A percentile compares a stretch with the other conserved stretches of the same genome.
These are phyloP conservation scores for Penicilliopsis zonata DNA, from an alignment of 495 filamentous ascomycete species.

Conservation along the genomic window DNA sequence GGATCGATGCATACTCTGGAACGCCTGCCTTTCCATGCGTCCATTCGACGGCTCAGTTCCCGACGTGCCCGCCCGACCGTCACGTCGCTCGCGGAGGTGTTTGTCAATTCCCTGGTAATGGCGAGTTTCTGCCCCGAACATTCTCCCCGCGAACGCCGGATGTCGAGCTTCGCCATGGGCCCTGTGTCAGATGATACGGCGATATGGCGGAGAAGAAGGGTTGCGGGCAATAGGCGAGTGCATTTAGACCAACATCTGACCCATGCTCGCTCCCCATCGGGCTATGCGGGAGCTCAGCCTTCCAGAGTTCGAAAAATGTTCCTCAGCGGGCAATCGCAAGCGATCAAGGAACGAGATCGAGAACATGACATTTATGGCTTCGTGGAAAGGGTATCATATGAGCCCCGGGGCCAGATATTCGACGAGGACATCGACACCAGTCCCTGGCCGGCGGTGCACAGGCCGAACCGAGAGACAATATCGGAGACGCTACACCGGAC, in stretches of 20 bases:
- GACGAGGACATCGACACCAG: no score
- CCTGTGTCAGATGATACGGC: constrained; percentile 5
- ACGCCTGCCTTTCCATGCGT: constrained; percentile 15
- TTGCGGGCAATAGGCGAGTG: constrained; percentile 5
- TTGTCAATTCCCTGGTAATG: constrained; percentile 52
- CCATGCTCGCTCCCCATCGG: constrained; percentile 8
- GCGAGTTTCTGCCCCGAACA: constrained; percentile 52
- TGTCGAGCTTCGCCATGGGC: constrained; percentile 15
- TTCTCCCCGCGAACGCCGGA: constrained; percentile 20
- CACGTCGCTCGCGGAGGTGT: constrained; percentile 37
- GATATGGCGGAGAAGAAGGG: constrained; percentile 8
- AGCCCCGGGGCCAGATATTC: no score
- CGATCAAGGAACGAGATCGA: constrained; percentile 2
- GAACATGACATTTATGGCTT: not conserved
- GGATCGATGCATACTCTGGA: constrained; percentile 23
- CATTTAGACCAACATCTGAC: constrained; percentile 9
- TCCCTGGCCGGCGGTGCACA: no score
- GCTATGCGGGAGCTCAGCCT: constrained; percentile 7
- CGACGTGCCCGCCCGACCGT: constrained; percentile 29
- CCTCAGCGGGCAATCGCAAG: constrained; percentile 12
- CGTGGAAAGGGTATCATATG: no score
- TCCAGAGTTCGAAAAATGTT: constrained; percentile 20
- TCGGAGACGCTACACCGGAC: no score
- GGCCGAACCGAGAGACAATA: no score
- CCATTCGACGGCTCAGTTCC: constrained; percentile 22